These are phyloP conservation scores for Apophysomyces sp. DNA, from an alignment of 371 early-diverging fungal genomes.

Conservation along the genomic window DNA sequence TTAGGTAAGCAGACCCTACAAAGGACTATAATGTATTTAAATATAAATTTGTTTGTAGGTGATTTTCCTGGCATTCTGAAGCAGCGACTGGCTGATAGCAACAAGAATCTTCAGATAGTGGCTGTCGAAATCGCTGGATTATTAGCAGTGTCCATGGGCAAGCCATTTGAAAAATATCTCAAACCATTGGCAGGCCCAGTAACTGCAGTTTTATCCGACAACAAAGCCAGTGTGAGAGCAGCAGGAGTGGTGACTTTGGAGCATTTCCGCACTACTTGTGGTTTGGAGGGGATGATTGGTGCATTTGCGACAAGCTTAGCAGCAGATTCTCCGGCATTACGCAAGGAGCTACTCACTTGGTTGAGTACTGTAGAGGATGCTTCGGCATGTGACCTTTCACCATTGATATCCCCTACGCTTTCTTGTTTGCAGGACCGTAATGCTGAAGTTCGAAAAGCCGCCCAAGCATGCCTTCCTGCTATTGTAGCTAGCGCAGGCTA, in stretches of 20 bases:
- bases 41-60: slow-evolving; percentile 22
- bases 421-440: slow-evolving; percentile 86
- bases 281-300: slow-evolving; percentile 68
- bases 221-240: slow-evolving; percentile 83
- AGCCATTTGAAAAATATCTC: slow-evolving; percentile 77
- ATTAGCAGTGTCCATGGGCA: slow-evolving; percentile 81
- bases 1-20: slow-evolving; percentile 39
- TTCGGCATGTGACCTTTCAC: slow-evolving; percentile 56
- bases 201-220: slow-evolving; percentile 76
- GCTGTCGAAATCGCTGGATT: slow-evolving; percentile 73
- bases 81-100: slow-evolving; percentile 80
- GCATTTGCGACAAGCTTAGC: slow-evolving; percentile 66
- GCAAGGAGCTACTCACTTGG: slow-evolving; percentile 89
- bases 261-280: slow-evolving; percentile 62
- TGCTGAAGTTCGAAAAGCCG: slow-evolving; percentile 86
- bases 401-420: slow-evolving; percentile 69
- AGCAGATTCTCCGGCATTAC: slow-evolving; percentile 74
- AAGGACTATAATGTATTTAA: neutral
- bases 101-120: slow-evolving; percentile 81
- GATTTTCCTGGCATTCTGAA: slow-evolving; percentile 84
- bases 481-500: slow-evolving; percentile 64
- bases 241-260: slow-evolving; percentile 77
- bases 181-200: slow-evolving; percentile 63
- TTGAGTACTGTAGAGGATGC: slow-evolving; percentile 42
- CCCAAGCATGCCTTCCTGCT: slow-evolving; percentile 66